Conservation (phyloP, 306 rosid genomes). For the Malus fusca region DNA sequence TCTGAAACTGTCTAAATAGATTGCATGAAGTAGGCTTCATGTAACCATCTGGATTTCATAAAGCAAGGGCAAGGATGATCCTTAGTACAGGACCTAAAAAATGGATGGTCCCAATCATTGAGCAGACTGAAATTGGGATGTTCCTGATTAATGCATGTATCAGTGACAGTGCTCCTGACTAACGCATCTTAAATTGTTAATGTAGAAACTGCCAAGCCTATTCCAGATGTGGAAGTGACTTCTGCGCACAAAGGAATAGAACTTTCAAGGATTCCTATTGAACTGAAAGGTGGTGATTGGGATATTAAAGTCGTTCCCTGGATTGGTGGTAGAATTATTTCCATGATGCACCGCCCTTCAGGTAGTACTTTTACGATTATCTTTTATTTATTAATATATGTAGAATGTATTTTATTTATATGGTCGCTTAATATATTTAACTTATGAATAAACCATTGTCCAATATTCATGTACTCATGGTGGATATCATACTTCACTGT, state of each 20-base stretch:
- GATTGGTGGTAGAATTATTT: slow-evolving; percentile 92
- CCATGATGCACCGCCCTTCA: slow-evolving; percentile 77
- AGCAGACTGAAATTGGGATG: background rate
- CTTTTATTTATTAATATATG: background rate
- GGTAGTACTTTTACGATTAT: slow-evolving; percentile 35
- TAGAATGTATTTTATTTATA: background rate
- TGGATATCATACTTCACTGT: background rate
- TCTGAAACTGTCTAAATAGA: background rate
- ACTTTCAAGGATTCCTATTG: slow-evolving; percentile 61
- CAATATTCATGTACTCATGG: background rate
- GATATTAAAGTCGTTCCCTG: slow-evolving; percentile 69
- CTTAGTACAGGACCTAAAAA: background rate
- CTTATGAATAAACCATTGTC: background rate
- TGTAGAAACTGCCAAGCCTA: slow-evolving; percentile 59
- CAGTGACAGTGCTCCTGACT: slow-evolving; percentile 5
- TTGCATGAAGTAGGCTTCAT: background rate
- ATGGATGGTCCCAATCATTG: background rate
- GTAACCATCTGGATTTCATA: background rate
- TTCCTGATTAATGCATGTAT: background rate
- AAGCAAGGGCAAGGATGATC: background rate
- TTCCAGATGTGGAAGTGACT: slow-evolving; percentile 59
- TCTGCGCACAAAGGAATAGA: slow-evolving; percentile 55
- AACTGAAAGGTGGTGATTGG: slow-evolving; percentile 72
- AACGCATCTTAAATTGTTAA: background rate
- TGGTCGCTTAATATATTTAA: background rate